Evolutionary conservation across 1,284 basidiomycete genomes (phyloP), one percentile per base, ranked within the genome.

Genomic region (Sanghuangporus weigelae): DNA sequence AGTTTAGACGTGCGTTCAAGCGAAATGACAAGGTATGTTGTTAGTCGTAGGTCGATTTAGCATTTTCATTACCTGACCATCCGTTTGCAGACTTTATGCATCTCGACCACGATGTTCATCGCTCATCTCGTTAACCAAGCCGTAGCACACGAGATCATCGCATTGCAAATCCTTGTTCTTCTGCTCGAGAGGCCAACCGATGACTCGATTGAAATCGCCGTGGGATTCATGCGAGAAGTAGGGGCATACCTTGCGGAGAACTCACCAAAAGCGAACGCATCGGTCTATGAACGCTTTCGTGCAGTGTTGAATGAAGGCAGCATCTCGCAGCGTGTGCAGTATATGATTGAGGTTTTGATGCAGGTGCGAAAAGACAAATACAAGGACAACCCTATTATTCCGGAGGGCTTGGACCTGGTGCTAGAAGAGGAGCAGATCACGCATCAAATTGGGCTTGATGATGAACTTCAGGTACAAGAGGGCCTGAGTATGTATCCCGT

Each of bases 261-360:
- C 74, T 92, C 93, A 2, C 94, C 96, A 21, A 95, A 96, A 74
- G 95, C 94, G 65, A 98, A 94, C 72, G 91, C 93, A 46, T 90
- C 88, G 57, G 90, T 98, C 49, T 98, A 89, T 73, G 97, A 98
- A 74, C 90, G 95, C 44, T 98, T 99, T 84, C 89, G 96, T 56
- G 93, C 94, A 0, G 95, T 98, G 6, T 79, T 99, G 50, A 97
- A 99, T 76, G 97, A 99, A 74, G 95, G 94, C 53, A 79, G 84
- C 48, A 96, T 99, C 75, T 94, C 92, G 72, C 96, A 98, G 72
- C 87, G 97, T 68, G 95, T 98, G 31, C 96, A 99, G 73, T 99
- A 98, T 78, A 98, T 98, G 97, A 95, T 99, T 71, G 97, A 99
- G 77, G 96, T 99, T 4, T 81, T 97, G 59, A 97, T 98, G 91